phyloP scores from a whole-genome alignment of 148 eudicot genomes.

The Rhododendron ferrugineum region DNA sequence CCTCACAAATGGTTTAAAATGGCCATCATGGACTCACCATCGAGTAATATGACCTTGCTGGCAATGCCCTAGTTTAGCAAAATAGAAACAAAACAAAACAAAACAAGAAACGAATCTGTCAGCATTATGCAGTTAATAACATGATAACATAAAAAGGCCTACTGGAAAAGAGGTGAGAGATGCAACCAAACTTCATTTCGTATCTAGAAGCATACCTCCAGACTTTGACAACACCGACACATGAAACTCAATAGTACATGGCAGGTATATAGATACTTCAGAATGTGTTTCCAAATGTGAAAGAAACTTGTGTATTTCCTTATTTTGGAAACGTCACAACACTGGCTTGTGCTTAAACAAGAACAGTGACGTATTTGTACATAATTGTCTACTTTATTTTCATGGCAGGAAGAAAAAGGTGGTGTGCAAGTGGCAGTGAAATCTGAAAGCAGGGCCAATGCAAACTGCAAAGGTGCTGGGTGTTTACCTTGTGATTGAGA shows the following conservation, averaged over 20 bases:
- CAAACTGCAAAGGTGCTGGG: background rate
- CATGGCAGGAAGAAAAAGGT: background rate
- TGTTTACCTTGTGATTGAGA: conserved; percentile 5
- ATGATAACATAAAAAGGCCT: background rate
- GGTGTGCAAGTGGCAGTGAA: background rate
- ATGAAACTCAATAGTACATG: background rate
- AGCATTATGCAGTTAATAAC: conserved; percentile 2
- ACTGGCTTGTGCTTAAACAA: background rate
- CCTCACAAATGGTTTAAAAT: background rate
- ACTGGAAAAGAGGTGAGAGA: background rate
- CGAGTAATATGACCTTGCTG: background rate
- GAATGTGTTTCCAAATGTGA: background rate
- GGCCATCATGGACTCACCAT: background rate
- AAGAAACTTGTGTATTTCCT: background rate
- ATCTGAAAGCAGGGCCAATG: background rate
- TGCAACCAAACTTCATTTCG: background rate
- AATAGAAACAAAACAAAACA: background rate
- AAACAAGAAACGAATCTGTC: background rate
- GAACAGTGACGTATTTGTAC: background rate
- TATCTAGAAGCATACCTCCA: background rate
- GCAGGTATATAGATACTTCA: background rate
- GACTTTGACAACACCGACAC: background rate
- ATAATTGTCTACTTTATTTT: background rate
- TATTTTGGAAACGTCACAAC: background rate
- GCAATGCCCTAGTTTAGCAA: background rate